phyloP scores from a whole-genome alignment of 192 early-diverging fungal species.

The Spinellus fusiger region DNA sequence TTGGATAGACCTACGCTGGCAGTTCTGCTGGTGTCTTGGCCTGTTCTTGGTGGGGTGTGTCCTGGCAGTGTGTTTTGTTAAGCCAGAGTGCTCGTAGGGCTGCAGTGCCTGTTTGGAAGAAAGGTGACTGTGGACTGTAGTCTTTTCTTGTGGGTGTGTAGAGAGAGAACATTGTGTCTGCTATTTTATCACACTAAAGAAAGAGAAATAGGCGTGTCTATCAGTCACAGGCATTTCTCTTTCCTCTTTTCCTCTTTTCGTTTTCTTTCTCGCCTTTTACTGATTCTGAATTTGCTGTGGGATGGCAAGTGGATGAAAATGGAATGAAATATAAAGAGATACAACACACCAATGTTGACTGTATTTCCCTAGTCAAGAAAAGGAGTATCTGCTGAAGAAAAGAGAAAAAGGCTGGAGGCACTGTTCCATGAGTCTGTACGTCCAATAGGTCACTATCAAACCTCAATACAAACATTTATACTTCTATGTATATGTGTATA shows the following conservation, averaged over 20 bases:
- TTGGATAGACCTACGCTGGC: too few relatives aligned
- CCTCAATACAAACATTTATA: not conserved
- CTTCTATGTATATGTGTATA: not conserved
- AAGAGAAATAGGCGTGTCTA: too few relatives aligned
- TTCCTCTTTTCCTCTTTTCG: too few relatives aligned
- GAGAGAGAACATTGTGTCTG: not conserved
- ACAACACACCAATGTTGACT: not conserved
- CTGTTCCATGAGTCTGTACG: conserved; percentile 50
- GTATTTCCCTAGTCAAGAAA: conserved; percentile 33
- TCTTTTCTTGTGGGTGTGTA: not conserved
- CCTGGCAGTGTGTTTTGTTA: not conserved
- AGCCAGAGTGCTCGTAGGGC: not conserved
- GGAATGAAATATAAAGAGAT: too few relatives aligned
- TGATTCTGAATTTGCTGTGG: too few relatives aligned
- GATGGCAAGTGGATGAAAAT: too few relatives aligned
- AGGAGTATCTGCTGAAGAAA: conserved; percentile 45
- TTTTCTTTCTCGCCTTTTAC: too few relatives aligned
- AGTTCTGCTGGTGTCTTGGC: not conserved
- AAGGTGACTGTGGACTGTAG: not conserved
- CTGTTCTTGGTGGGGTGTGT: not conserved
- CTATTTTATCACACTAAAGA: too few relatives aligned
- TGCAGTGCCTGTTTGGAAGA: not conserved
- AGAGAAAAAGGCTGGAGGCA: conserved; percentile 40
- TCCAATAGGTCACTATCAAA: not conserved
- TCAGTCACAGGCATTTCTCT: too few relatives aligned